Conservation (phyloP, 306 rosid genomes). For the Trichosanthes truncata region DNA sequence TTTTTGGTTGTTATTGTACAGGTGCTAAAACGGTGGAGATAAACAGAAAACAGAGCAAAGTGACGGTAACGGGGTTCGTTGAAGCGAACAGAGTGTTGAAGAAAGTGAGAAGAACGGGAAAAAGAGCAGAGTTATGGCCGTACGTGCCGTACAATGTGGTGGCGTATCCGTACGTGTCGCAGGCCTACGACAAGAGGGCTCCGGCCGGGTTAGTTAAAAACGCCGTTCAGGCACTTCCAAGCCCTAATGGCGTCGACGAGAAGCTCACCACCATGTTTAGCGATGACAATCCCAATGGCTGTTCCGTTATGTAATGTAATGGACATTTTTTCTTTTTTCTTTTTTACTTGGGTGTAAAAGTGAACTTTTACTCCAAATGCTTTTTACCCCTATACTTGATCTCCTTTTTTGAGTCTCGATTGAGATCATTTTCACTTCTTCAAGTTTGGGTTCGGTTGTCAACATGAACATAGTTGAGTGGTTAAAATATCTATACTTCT, state of each 20-base stretch:
- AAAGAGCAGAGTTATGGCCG: conserved; percentile 14
- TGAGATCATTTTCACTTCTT: no score
- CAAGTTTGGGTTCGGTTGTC: no score
- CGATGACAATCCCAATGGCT: conserved; percentile 16
- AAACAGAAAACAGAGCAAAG: conserved; percentile 12
- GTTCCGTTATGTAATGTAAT: conserved; percentile 9
- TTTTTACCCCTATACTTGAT: background rate
- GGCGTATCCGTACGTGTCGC: conserved; percentile 13
- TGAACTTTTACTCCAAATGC: no score
- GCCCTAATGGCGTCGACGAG: conserved; percentile 6
- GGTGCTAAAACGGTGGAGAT: conserved; percentile 9
- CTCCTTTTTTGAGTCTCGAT: no score
- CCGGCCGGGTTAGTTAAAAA: conserved; percentile 13
- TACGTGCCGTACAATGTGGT: conserved; percentile 14
- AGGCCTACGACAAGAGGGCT: conserved; percentile 17
- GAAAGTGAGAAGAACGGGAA: conserved; percentile 12
- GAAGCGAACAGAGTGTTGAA: conserved; percentile 12
- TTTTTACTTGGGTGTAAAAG: background rate
- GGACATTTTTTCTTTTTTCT: no score
- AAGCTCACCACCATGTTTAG: conserved; percentile 14
- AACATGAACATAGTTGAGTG: no score
- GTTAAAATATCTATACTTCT: no score
- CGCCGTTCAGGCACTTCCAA: conserved; percentile 4
- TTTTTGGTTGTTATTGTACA: background rate
- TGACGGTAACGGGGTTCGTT: conserved; percentile 10